phyloP scores from a whole-genome alignment of 352 stramenopile genomes.

The Phytophthora ohioensis region DNA sequence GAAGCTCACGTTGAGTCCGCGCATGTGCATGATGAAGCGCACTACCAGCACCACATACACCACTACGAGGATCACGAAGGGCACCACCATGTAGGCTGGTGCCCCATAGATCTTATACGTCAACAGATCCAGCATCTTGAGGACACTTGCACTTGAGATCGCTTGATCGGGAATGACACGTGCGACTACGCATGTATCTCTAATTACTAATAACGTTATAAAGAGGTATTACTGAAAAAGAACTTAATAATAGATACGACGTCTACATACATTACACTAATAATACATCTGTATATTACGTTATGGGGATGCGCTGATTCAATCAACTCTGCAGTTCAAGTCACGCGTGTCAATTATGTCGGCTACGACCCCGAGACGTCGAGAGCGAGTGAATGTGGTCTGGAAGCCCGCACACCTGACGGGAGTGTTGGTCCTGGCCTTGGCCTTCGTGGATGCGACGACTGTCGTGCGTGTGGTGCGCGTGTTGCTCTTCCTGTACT shows the following conservation, averaged over 20 bases:
- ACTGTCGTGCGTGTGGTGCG: conserved; percentile 52
- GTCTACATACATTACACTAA: neutral
- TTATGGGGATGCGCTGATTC: conserved; percentile 8
- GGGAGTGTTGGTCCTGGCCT: conserved; percentile 57
- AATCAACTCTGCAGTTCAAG: conserved; percentile 23
- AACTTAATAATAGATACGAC: neutral
- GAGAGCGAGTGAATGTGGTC: conserved; percentile 48
- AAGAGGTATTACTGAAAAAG: neutral
- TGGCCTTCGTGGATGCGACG: conserved; percentile 53
- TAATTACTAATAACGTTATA: conserved; percentile 1
- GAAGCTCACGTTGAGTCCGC: conserved; percentile 63
- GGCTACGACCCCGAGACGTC: conserved; percentile 10
- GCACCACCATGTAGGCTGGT: conserved; percentile 65
- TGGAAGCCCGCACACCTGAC: conserved; percentile 57
- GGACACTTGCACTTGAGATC: conserved; percentile 11
- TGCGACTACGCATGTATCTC: conserved; percentile 7
- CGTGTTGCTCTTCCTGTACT: conserved; percentile 61
- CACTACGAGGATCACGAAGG: conserved; percentile 48
- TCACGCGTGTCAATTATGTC: conserved; percentile 22
- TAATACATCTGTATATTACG: conserved; percentile 2
- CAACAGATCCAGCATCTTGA: conserved; percentile 34
- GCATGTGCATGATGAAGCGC: conserved; percentile 77
- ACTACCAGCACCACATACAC: conserved; percentile 69
- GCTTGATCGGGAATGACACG: conserved; percentile 30
- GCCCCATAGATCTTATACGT: conserved; percentile 65